Evolutionary conservation across 2,329 filamentous ascomycete genomes (phyloP), one percentile per base, ranked within the genome.

Genomic region (Diaporthe eres): DNA sequence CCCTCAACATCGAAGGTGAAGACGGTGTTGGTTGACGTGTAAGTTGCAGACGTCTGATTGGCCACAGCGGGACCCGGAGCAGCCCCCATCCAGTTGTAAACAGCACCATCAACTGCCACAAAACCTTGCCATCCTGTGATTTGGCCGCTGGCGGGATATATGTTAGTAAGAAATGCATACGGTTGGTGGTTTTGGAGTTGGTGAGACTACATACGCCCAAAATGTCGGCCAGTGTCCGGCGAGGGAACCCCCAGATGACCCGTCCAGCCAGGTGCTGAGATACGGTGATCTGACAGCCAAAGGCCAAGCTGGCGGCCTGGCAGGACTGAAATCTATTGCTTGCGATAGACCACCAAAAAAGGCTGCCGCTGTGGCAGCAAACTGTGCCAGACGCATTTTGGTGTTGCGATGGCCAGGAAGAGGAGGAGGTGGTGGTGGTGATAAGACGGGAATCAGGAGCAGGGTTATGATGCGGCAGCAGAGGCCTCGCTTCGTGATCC

Each of bases 221-320:
- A 94, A 94, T 1, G 85, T 87, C 1, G 93, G 90, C 92, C 92
- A 95, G 80, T 91, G 84, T 2, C 93, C 93, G 0, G 93, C 89
- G 42, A 95, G 87, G 76, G 93, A 90, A 1, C 92, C 92, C 47
- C 92, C 91, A 39, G 86, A 89, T 1, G 92, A 92, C 13, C 88
- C 91, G 75, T 89, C 84, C 57, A 93, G 86, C 92, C 93, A 95
- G 19, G 91, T 90, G 81, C 90, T 95, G 22, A 96, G 84, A 79
- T 96, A 96, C 0, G 94, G 94, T 13, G 92, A 93, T 77, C 91
- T 92, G 60, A 96, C 94, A 58, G 93, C 93, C 47, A 96, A 84
- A 17, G 94, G 94, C 39, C 94, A 87, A 1, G 93, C 89, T 22
- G 93, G 93, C 57, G 93, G 92, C 9, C 92, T 88, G 49, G 90